phyloP scores from a whole-genome alignment of 805 yeast genomes.

The Myxozyma geophila region DNA sequence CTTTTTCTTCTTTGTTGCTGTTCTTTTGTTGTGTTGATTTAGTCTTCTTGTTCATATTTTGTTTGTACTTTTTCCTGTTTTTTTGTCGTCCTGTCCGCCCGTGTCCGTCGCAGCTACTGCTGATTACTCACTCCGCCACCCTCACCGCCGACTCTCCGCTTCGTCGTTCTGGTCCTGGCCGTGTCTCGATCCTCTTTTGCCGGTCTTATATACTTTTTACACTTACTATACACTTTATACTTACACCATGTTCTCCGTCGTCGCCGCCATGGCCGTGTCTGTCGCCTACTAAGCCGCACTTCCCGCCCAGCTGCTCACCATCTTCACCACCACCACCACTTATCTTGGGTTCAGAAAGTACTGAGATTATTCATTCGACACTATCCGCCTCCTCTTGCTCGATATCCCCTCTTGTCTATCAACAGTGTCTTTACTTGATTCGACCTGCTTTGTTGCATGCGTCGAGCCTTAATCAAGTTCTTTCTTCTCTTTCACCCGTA shows the following conservation, averaged over 20 bases:
- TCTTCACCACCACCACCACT: not conserved
- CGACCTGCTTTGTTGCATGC: slow-evolving; percentile 12
- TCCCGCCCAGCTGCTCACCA: not conserved
- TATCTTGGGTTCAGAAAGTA: slow-evolving; percentile 1
- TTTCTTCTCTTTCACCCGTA: slow-evolving; percentile 11
- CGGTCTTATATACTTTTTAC: not conserved
- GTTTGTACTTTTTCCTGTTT: not conserved
- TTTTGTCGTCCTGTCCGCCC: not conserved
- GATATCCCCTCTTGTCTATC: not conserved
- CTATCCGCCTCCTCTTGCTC: not conserved
- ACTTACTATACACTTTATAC: not conserved
- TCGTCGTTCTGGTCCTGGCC: not conserved
- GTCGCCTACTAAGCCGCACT: slow-evolving; percentile 20
- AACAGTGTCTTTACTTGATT: not conserved
- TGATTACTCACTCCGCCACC: not conserved
- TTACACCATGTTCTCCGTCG: slow-evolving; percentile 6
- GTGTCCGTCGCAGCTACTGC: not conserved
- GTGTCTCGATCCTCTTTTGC: not conserved
- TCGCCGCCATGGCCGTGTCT: slow-evolving; percentile 17
- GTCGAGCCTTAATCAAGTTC: slow-evolving; percentile 1
- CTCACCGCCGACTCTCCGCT: slow-evolving; percentile 6
- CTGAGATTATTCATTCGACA: slow-evolving; percentile 5
- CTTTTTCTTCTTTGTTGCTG: not conserved
- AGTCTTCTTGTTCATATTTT: not conserved
- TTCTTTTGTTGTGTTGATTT: not conserved